Evolutionary conservation across 2,329 filamentous ascomycete species (phyloP).

Genomic region (Scedosporium apiospermum): DNA sequence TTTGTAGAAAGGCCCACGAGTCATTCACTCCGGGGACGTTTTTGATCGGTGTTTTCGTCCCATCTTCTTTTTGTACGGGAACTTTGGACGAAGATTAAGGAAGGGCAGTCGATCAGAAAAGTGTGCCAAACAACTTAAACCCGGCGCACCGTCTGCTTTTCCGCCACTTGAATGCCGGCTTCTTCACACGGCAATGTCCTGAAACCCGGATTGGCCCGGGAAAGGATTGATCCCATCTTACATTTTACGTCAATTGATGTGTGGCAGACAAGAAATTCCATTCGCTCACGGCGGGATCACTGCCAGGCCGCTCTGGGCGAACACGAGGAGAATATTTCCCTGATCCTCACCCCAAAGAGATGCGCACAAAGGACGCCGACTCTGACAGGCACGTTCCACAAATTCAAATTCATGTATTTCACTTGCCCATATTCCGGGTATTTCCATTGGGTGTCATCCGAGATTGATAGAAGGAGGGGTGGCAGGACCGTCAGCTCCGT

Average conservation of each 20-base stretch:
- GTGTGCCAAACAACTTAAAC: not conserved
- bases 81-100: not conserved
- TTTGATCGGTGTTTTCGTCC: not conserved
- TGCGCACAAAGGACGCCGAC: too few relatives aligned
- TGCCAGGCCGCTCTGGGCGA: too few relatives aligned
- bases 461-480: not conserved
- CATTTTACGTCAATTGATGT: not conserved
- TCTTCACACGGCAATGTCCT: not conserved
- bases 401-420: not conserved
- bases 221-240: not conserved
- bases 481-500: not conserved
- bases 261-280: not conserved
- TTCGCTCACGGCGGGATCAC: too few relatives aligned
- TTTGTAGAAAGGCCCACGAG: not conserved
- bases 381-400: too few relatives aligned
- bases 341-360: too few relatives aligned
- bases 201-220: not conserved
- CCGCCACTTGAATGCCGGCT: not conserved
- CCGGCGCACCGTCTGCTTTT: not conserved
- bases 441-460: conserved; percentile 1
- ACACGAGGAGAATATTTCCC: too few relatives aligned
- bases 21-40: not conserved
- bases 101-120: not conserved
- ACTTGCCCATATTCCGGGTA: not conserved
- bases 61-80: not conserved